Conservation (phyloP, 2,329 filamentous ascomycete genomes). For the Didymella segeticola region DNA sequence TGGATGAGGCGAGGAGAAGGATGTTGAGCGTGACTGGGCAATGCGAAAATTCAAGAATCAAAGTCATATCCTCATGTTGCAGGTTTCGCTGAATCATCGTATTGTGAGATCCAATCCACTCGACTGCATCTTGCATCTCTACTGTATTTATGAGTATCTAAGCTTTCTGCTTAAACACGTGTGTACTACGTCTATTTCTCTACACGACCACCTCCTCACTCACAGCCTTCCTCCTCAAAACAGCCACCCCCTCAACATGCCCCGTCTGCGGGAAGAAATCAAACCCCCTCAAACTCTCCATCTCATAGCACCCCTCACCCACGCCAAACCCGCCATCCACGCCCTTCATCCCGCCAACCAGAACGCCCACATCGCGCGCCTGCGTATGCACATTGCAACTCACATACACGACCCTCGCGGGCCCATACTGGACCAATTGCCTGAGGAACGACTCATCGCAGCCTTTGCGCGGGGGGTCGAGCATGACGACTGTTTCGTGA, state of each 20-base stretch:
- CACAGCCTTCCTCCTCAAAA: constrained; percentile 55
- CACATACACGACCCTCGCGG: constrained; percentile 86
- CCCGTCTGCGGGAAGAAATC: constrained; percentile 94
- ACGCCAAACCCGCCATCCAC: constrained; percentile 44
- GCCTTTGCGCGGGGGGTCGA: constrained; percentile 96
- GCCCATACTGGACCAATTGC: constrained; percentile 80
- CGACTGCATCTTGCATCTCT: too few relatives aligned
- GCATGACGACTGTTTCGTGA: constrained; percentile 87
- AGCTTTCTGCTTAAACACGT: too few relatives aligned
- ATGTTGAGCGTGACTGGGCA: constrained; percentile 23
- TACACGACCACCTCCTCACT: too few relatives aligned
- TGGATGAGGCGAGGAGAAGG: background rate
- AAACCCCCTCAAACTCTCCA: constrained; percentile 90
- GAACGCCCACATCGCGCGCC: constrained; percentile 86
- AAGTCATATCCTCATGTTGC: too few relatives aligned
- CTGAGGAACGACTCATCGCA: constrained; percentile 84
- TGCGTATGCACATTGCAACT: constrained; percentile 99
- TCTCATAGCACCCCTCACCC: constrained; percentile 68
- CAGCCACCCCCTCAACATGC: constrained; percentile 70
- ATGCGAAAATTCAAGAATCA: constrained; percentile 22
- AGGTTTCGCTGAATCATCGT: too few relatives aligned
- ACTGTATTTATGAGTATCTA: too few relatives aligned
- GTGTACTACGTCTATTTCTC: too few relatives aligned
- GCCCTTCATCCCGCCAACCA: constrained; percentile 72
- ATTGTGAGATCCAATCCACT: too few relatives aligned